phyloP scores from a whole-genome alignment of 208 protist species.

The Crithidia thermophila region DNA sequence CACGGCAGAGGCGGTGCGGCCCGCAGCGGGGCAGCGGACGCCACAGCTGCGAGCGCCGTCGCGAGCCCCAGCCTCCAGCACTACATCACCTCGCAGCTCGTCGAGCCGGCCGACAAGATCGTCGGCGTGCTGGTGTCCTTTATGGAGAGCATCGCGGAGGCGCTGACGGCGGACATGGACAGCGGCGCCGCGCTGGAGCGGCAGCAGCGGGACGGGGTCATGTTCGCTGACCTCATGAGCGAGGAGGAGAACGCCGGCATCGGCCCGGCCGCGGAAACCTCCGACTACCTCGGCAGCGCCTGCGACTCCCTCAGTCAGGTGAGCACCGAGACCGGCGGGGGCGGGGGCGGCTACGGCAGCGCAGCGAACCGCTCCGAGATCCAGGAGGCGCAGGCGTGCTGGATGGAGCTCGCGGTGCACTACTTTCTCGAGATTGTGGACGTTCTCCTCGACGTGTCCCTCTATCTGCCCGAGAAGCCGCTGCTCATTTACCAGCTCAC shows the following conservation, averaged over 20 bases:
- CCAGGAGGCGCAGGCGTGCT: conserved; percentile 27
- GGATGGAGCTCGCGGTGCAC: conserved; percentile 62
- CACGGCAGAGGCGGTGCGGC: neutral
- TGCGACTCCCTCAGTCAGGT: conserved; percentile 4
- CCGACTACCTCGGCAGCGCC: conserved; percentile 15
- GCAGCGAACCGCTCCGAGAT: conserved; percentile 13
- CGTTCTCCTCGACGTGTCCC: conserved; percentile 43
- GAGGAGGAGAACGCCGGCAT: conserved; percentile 20
- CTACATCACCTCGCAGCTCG: conserved; percentile 28
- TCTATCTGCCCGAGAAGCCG: conserved; percentile 43
- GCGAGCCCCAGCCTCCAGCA: conserved; percentile 17
- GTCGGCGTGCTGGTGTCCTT: conserved; percentile 30
- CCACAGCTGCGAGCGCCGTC: neutral
- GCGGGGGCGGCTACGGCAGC: conserved; percentile 5
- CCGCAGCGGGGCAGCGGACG: conserved; percentile 1
- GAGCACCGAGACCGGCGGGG: conserved; percentile 13
- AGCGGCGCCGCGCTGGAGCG: conserved; percentile 23
- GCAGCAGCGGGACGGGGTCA: conserved; percentile 25
- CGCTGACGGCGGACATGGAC: conserved; percentile 28
- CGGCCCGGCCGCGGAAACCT: conserved; percentile 6
- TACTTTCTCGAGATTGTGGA: conserved; percentile 67
- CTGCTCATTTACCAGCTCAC: conserved; percentile 43
- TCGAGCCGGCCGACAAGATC: conserved; percentile 26
- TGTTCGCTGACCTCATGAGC: conserved; percentile 22
- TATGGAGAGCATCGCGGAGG: conserved; percentile 32